Evolutionary conservation across 805 yeast species (phyloP).

Genomic region (Millerozyma acaciae): DNA sequence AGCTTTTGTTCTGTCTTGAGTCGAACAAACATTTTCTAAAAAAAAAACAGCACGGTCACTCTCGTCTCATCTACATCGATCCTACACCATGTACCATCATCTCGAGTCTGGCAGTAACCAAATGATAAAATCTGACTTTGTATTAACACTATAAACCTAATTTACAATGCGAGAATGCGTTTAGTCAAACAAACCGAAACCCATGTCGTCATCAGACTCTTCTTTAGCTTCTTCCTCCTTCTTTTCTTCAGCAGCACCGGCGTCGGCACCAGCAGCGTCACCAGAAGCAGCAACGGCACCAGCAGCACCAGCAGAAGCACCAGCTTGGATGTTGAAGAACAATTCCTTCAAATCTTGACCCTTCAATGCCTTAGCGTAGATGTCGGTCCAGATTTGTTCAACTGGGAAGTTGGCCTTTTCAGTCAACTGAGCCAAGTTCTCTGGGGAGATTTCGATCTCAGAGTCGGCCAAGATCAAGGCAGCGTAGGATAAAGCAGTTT

Average conservation of each 20-base stretch:
- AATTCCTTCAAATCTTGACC: conserved; percentile 46
- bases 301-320: conserved; percentile 41
- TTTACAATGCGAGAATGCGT: conserved; percentile 4
- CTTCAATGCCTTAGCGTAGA: conserved; percentile 46
- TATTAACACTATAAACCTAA: background rate
- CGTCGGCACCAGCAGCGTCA: conserved; percentile 31
- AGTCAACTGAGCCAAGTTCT: conserved; percentile 41
- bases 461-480: conserved; percentile 49
- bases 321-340: conserved; percentile 47
- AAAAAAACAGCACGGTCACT: too few species aligned
- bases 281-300: conserved; percentile 34
- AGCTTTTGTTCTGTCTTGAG: too few species aligned
- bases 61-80: too few species aligned
- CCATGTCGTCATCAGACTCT: conserved; percentile 40
- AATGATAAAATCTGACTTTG: too few species aligned
- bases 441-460: conserved; percentile 43
- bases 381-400: conserved; percentile 46
- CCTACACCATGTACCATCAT: too few species aligned
- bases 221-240: conserved; percentile 30
- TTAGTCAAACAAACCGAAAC: conserved; percentile 45
- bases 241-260: conserved; percentile 24
- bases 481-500: conserved; percentile 48
- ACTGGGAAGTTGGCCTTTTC: conserved; percentile 41
- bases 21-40: too few species aligned
- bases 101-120: too few species aligned